These are phyloP conservation scores for Clarireedia paspali DNA, from an alignment of 2,329 filamentous ascomycete genomes.

Conservation along the genomic window DNA sequence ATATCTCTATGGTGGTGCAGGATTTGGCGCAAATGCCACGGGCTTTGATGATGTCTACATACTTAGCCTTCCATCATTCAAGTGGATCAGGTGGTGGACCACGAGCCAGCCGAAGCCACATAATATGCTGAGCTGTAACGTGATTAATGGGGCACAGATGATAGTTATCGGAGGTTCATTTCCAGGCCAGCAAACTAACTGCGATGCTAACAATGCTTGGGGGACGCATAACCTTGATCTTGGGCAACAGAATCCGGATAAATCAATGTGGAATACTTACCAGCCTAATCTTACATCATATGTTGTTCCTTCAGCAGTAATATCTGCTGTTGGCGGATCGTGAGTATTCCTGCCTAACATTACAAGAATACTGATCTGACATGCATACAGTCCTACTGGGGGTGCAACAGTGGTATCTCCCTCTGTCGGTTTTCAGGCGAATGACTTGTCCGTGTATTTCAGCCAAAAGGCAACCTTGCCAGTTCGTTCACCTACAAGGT, in stretches of 20 bases:
- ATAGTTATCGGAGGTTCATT: slow-evolving; percentile 55
- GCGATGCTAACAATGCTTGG: slow-evolving; percentile 45
- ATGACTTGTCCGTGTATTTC: slow-evolving; percentile 47
- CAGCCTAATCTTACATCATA: slow-evolving; percentile 43
- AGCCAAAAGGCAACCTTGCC: slow-evolving; percentile 39
- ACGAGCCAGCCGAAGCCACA: slow-evolving; percentile 35
- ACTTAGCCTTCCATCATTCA: slow-evolving; percentile 53
- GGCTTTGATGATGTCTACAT: slow-evolving; percentile 58
- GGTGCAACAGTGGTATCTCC: slow-evolving; percentile 47
- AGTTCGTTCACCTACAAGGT: slow-evolving; percentile 43
- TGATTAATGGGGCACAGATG: slow-evolving; percentile 51
- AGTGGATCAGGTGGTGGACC: slow-evolving; percentile 48
- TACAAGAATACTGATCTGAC: background rate
- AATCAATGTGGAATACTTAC: slow-evolving; percentile 44
- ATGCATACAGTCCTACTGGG: slow-evolving; percentile 34
- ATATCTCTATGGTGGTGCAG: slow-evolving; percentile 53
- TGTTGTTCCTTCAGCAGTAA: slow-evolving; percentile 44
- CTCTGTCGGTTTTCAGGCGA: slow-evolving; percentile 39
- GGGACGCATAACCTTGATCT: slow-evolving; percentile 50
- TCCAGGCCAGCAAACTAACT: slow-evolving; percentile 37
- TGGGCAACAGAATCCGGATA: slow-evolving; percentile 39
- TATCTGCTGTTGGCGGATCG: slow-evolving; percentile 42
- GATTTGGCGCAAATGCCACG: slow-evolving; percentile 37
- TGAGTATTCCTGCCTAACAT: slow-evolving; percentile 8
- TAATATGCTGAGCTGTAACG: slow-evolving; percentile 46